phyloP scores from a whole-genome alignment of 441 rosid species.

The Kokia cookei region DNA sequence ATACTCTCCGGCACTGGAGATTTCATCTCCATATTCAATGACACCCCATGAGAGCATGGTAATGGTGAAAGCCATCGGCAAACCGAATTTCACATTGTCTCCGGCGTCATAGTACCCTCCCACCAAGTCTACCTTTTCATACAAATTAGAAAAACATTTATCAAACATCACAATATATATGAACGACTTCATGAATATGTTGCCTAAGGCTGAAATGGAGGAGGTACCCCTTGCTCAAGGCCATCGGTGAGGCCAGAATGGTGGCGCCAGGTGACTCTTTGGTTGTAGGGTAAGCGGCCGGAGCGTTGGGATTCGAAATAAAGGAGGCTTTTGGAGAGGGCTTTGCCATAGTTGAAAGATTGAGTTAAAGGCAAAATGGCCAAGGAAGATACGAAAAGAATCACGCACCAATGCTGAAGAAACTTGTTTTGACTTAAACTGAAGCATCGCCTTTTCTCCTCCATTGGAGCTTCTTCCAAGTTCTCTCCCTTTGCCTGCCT shows the following conservation, averaged over 20 bases:
- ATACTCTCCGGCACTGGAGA: slow-evolving; percentile 30
- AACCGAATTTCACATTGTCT: slow-evolving; percentile 69
- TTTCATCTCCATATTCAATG: slow-evolving; percentile 40
- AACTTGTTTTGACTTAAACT: not conserved
- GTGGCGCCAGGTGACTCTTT: slow-evolving; percentile 75
- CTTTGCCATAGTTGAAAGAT: slow-evolving; percentile 47
- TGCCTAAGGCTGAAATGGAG: not conserved
- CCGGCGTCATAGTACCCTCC: slow-evolving; percentile 86
- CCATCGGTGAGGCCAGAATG: slow-evolving; percentile 88
- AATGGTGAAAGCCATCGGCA: slow-evolving; percentile 69
- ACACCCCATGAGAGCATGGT: slow-evolving; percentile 74
- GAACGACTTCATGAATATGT: not conserved
- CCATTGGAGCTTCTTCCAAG: not conserved
- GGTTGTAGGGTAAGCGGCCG: slow-evolving; percentile 74
- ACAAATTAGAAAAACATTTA: too few relatives aligned
- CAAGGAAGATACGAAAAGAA: not conserved
- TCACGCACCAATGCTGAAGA: not conserved
- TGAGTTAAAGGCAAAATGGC: not conserved
- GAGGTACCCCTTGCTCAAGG: slow-evolving; percentile 72
- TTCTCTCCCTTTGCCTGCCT: not conserved
- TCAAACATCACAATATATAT: not conserved
- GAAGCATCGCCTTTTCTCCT: not conserved
- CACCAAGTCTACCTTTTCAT: slow-evolving; percentile 50
- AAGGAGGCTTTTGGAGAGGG: slow-evolving; percentile 70
- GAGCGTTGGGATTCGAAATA: slow-evolving; percentile 93